Evolutionary conservation across 208 protist genomes (phyloP), one percentile per base, ranked within the genome.

Genomic region (Leishmania tarentolae): DNA sequence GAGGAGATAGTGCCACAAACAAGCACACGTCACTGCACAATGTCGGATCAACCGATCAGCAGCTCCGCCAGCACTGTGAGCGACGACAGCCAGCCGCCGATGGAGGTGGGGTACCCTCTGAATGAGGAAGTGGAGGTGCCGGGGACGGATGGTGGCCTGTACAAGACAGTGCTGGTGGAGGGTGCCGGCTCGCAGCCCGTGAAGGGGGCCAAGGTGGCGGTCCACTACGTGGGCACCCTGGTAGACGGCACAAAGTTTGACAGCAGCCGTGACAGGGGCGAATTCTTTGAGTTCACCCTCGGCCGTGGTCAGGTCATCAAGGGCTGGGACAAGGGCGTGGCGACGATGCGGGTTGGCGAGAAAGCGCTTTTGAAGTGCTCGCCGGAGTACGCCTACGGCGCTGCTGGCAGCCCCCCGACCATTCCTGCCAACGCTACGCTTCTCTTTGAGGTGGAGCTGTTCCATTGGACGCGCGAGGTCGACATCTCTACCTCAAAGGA

Each of bases 381-480:
- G 7, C 83, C 94, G 0, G 92, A 94, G 42, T 98, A 97, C 87
- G 95, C 86, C 57, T 98, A 98, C 83, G 96, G 96, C 5, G 92
- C 86, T 19, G 65, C 76, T 46, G 95, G 93, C 53, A 91, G 87
- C 83, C 92, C 93, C 9, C 93, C 92, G n/a, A 97, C 86, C 65
- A 98, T 98, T 59, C 96, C 95, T 13, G 79, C 87, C 11, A 95
- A 93, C 80, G 91, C 96, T 11, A 98, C 95, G 56, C 87, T 98
- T 59, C 81, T 97, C 21, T 98, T 98, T 81, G 95, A 98, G 78
- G 92, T 98, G 76, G 94, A 98, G 82, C 86, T 98, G 47, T 90
- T 98, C 65, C 80, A 83, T 61, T 98, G 94, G 93, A 95, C 90
- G 42, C 78, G 86, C 53, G 88, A 94, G 79, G 87, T 91, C 78